Percentiles rank a stretch among this genome's conserved stretches.
Conservation (phyloP, 2,329 filamentous ascomycete species). For the Penicillium sp. region DNA sequence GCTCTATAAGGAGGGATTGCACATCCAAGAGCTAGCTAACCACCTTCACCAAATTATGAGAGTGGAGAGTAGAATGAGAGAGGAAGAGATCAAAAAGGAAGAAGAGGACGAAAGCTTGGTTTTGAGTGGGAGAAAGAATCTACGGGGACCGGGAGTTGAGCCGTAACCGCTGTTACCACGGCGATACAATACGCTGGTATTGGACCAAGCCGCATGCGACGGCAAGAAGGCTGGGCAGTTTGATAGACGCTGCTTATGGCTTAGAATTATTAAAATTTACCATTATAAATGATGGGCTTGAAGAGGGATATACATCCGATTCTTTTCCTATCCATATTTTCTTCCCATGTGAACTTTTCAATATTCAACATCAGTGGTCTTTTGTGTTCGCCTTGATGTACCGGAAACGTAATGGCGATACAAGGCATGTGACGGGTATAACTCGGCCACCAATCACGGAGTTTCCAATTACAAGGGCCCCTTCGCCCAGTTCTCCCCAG, state of each 20-base stretch:
- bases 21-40: slow-evolving; percentile 39
- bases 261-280: not conserved
- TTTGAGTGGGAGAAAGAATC: slow-evolving; percentile 38
- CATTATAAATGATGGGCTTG: not conserved
- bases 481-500: not conserved
- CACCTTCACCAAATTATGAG: slow-evolving; percentile 35
- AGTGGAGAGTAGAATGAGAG: slow-evolving; percentile 39
- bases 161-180: slow-evolving; percentile 41
- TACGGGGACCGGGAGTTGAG: slow-evolving; percentile 36
- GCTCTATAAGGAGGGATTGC: slow-evolving; percentile 40
- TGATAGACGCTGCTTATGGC: slow-evolving; percentile 4
- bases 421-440: slow-evolving; percentile 26
- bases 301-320: no score
- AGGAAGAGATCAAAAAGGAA: slow-evolving; percentile 36
- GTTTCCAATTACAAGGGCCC: slow-evolving; percentile 19
- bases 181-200: slow-evolving; percentile 29
- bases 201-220: slow-evolving; percentile 30
- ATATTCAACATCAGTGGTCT: not conserved
- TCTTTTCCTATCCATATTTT: not conserved
- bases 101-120: slow-evolving; percentile 41
- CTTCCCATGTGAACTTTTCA: not conserved
- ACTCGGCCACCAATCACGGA: slow-evolving; percentile 22
- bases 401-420: slow-evolving; percentile 22
- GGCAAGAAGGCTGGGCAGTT: slow-evolving; percentile 22
- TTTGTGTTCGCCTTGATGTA: not conserved